Conservation (phyloP, 2,329 filamentous ascomycete species). For the Exophiala aquamarina region DNA sequence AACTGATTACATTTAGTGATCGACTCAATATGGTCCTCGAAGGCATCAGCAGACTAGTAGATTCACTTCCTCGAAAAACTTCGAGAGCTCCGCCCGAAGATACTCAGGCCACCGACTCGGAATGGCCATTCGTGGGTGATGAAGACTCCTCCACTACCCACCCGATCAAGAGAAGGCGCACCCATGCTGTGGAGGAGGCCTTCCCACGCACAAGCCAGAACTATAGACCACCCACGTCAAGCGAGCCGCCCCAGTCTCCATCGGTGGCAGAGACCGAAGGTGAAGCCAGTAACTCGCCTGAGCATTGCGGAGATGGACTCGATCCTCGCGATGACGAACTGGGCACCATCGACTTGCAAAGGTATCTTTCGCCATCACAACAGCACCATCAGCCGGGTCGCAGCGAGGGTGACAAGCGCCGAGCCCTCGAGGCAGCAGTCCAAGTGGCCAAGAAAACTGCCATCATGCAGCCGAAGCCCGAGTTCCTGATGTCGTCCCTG, state of each 20-base stretch:
- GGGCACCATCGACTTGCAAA: conserved; percentile 4
- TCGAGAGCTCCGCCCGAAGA: neutral
- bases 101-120: neutral
- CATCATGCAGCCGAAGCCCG: conserved; percentile 3
- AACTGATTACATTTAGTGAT: conserved; percentile 1
- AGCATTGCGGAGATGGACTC: neutral
- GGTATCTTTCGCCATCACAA: conserved; percentile 2
- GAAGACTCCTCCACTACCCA: neutral
- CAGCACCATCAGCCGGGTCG: conserved; percentile 3
- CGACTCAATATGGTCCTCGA: conserved; percentile 6
- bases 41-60: conserved; percentile 3
- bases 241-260: neutral
- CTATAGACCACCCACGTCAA: neutral
- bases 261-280: neutral
- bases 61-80: conserved; percentile 1
- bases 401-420: conserved; percentile 1
- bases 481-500: conserved; percentile 1
- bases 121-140: neutral
- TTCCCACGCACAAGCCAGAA: neutral
- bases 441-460: conserved; percentile 1
- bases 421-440: conserved; percentile 2
- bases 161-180: conserved; percentile 1
- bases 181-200: neutral
- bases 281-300: neutral
- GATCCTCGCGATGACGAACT: conserved; percentile 1